These are phyloP conservation scores for Penicillium freii DNA, from an alignment of 2,329 filamentous ascomycete species.

Conservation along the genomic window DNA sequence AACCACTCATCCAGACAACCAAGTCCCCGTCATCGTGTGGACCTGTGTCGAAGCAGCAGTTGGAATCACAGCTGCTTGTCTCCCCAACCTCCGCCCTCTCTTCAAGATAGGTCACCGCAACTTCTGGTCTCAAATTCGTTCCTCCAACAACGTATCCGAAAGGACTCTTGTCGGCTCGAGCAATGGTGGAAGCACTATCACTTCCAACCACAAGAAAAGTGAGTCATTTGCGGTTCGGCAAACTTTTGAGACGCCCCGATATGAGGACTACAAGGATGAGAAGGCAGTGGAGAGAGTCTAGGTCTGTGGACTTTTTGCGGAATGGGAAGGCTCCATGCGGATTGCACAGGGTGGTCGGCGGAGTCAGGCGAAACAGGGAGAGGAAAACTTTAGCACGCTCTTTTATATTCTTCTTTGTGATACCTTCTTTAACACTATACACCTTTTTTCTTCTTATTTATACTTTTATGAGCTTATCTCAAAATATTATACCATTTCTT, in stretches of 20 bases:
- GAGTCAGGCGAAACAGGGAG: neutral
- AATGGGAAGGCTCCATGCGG: neutral
- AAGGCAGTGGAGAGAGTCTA: neutral
- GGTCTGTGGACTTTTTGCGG: neutral
- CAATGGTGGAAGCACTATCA: neutral
- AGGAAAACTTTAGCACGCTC: neutral
- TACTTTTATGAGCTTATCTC: neutral
- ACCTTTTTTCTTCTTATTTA: neutral
- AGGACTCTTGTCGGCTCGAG: conserved; percentile 9
- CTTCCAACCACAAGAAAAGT: neutral
- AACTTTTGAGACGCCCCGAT: conserved; percentile 7
- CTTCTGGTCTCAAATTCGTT: conserved; percentile 24
- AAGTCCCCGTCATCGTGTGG: conserved; percentile 32
- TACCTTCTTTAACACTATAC: neutral
- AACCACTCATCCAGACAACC: conserved; percentile 22
- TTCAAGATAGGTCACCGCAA: conserved; percentile 19
- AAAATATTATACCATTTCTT: neutral
- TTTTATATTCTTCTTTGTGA: neutral
- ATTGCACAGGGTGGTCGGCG: neutral
- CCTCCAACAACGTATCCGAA: conserved; percentile 13
- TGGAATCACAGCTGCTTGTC: conserved; percentile 32
- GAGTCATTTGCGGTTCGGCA: conserved; percentile 2
- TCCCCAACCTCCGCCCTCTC: conserved; percentile 30
- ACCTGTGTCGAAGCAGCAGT: conserved; percentile 33
- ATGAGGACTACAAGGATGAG: conserved; percentile 2